These are phyloP conservation scores for Clarireedia paspali DNA, from an alignment of 2,329 filamentous ascomycete genomes.

Conservation along the genomic window DNA sequence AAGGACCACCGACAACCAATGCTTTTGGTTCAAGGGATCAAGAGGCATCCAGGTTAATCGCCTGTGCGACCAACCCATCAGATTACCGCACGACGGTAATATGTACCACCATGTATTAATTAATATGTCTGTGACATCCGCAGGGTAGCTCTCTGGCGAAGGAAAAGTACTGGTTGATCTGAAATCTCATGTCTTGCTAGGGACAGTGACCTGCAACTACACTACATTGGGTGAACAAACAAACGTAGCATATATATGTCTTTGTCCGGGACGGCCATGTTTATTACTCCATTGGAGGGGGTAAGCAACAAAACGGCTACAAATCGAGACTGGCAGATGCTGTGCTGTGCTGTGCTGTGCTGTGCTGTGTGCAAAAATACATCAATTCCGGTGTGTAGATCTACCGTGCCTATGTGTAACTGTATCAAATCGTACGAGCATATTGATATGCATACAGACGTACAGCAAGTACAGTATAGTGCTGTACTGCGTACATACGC, in stretches of 20 bases:
- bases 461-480: too few species aligned
- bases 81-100: slow-evolving; percentile 1
- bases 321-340: too few species aligned
- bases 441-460: background rate
- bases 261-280: too few species aligned
- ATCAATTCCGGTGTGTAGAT: too few species aligned
- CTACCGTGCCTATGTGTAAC: background rate
- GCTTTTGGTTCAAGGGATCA: background rate
- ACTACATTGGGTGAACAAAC: too few species aligned
- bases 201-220: too few species aligned
- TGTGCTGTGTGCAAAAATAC: too few species aligned
- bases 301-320: too few species aligned
- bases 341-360: too few species aligned
- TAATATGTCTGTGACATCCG: background rate
- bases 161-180: background rate
- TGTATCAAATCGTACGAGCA: background rate
- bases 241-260: too few species aligned
- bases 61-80: slow-evolving; percentile 3
- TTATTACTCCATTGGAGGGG: too few species aligned
- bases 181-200: too few species aligned
- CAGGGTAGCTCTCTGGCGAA: background rate
- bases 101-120: background rate
- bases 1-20: background rate
- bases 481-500: background rate
- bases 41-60: slow-evolving; percentile 1